A percentile compares a stretch with the other conserved stretches of the same genome.
phyloP scores from a whole-genome alignment of 1,284 basidiomycete species.

The Ustilago crameri region DNA sequence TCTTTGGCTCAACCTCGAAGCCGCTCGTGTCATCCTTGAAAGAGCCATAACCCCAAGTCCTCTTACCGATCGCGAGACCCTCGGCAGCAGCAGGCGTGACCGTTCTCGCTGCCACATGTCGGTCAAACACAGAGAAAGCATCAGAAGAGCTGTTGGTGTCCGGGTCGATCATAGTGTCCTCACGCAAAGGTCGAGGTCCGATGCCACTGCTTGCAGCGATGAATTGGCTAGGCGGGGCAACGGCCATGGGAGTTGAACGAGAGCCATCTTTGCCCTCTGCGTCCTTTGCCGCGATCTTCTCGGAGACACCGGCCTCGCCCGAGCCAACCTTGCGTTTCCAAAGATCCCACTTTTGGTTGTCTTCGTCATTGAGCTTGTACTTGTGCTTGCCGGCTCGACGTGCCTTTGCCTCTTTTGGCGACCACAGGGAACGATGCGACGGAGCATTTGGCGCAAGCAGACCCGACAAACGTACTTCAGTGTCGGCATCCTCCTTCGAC shows the following conservation, averaged over 20 bases:
- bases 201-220: constrained; percentile 43
- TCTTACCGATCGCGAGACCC: constrained; percentile 36
- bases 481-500: constrained; percentile 49
- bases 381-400: constrained; percentile 44
- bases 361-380: constrained; percentile 53
- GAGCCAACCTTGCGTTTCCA: constrained; percentile 49
- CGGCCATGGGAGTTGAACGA: constrained; percentile 47
- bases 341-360: constrained; percentile 53
- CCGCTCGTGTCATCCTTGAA: constrained; percentile 47
- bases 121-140: constrained; percentile 32
- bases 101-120: constrained; percentile 22
- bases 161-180: constrained; percentile 43
- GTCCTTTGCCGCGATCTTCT: not conserved
- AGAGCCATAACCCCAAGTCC: constrained; percentile 47
- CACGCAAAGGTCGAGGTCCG: constrained; percentile 39
- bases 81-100: constrained; percentile 6
- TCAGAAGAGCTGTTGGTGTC: constrained; percentile 16
- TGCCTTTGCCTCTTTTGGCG: constrained; percentile 36
- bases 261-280: constrained; percentile 11
- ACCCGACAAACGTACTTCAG: constrained; percentile 50
- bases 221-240: constrained; percentile 41
- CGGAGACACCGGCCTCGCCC: constrained; percentile 1
- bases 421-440: constrained; percentile 58
- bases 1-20: constrained; percentile 66
- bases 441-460: constrained; percentile 62